These are phyloP conservation scores for Chrysanthemum lavandulifolium DNA, from an alignment of 129 eudicot genomes.

Conservation along the genomic window DNA sequence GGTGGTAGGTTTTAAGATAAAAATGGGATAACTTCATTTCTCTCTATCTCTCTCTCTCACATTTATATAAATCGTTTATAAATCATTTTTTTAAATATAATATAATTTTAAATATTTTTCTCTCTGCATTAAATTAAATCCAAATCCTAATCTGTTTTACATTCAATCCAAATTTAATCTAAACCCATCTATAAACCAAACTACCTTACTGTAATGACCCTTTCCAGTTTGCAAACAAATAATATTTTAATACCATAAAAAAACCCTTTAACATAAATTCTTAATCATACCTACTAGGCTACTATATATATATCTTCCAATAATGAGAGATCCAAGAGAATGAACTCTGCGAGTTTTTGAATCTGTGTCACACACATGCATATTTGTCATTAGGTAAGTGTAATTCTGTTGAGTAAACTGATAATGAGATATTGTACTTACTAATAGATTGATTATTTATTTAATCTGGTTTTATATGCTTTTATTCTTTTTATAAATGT, in stretches of 20 bases:
- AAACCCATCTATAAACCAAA: no score
- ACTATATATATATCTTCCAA: slow-evolving; percentile 7
- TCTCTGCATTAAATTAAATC: no score
- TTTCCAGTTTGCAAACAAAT: slow-evolving; percentile 19
- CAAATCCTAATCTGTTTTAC: no score
- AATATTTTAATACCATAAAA: no score
- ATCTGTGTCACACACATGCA: slow-evolving; percentile 17
- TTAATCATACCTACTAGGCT: background rate
- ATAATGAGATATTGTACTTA: background rate
- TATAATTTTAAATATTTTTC: no score
- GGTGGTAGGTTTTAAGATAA: no score
- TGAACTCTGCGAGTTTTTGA: background rate
- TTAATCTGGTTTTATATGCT: background rate
- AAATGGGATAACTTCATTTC: no score
- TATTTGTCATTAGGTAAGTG: slow-evolving; percentile 4
- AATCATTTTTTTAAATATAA: no score
- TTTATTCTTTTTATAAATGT: no score
- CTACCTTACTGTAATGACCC: background rate
- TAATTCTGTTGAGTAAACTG: background rate
- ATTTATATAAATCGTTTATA: no score
- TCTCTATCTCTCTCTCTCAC: no score
- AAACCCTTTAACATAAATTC: background rate
- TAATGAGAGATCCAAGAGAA: background rate
- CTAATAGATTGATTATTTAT: background rate
- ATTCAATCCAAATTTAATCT: no score